These are phyloP conservation scores for Vitis rupestris DNA, from an alignment of 164 flowering plant species.

Conservation along the genomic window DNA sequence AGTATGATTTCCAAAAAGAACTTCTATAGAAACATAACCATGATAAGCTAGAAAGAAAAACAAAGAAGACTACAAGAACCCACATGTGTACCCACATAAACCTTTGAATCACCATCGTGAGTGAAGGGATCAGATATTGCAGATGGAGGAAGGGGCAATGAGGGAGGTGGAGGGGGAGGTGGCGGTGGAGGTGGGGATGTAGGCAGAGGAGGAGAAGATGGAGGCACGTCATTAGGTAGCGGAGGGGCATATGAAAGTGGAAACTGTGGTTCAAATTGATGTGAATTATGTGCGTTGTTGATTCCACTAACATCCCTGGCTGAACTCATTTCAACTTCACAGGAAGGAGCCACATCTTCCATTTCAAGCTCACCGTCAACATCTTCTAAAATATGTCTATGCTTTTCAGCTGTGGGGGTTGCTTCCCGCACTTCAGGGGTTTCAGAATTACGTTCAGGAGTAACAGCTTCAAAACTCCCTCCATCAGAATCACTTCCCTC, in stretches of 20 bases:
- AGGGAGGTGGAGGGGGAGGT: conserved; percentile 21
- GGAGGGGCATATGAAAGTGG: conserved; percentile 46
- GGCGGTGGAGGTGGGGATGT: conserved; percentile 36
- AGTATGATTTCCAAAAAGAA: too few species aligned
- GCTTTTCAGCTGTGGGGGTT: conserved; percentile 44
- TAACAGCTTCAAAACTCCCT: conserved; percentile 82
- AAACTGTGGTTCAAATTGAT: conserved; percentile 30
- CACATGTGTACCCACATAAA: conserved; percentile 29
- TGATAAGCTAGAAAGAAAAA: background rate
- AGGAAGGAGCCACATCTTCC: conserved; percentile 91
- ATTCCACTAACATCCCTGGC: conserved; percentile 17
- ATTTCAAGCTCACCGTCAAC: conserved; percentile 99
- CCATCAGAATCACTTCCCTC: conserved; percentile 81
- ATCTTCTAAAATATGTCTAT: conserved; percentile 80
- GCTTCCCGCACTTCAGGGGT: conserved; percentile 35
- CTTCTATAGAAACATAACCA: background rate
- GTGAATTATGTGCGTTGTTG: conserved; percentile 19
- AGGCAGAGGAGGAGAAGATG: conserved; percentile 68
- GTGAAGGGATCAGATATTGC: conserved; percentile 21
- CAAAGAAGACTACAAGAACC: conserved; percentile 9
- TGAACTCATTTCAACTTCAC: conserved; percentile 46
- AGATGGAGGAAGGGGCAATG: conserved; percentile 6
- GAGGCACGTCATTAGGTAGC: conserved; percentile 54
- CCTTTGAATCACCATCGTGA: conserved; percentile 26
- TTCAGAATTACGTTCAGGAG: conserved; percentile 67